These are phyloP conservation scores for Pistacia integerrima DNA, from an alignment of 345 rosid species.

Conservation along the genomic window DNA sequence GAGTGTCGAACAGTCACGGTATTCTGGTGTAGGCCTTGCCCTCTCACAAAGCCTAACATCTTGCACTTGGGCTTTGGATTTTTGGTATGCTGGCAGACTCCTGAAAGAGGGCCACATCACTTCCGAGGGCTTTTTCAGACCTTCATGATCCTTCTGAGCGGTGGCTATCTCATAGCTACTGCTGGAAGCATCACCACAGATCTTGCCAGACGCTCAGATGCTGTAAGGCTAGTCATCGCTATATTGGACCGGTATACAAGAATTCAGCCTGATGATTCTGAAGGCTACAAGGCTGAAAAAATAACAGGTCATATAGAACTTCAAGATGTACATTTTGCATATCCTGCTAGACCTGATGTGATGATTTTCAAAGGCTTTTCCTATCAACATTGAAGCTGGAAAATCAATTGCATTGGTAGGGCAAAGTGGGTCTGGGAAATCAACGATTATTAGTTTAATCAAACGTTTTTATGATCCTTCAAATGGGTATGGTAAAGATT, in stretches of 20 bases:
- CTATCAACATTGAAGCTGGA: constrained; percentile 50
- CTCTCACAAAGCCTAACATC: constrained; percentile 43
- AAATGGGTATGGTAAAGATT: constrained; percentile 45
- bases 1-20: constrained; percentile 58
- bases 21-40: constrained; percentile 58
- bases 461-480: constrained; percentile 71
- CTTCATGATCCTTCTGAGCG: constrained; percentile 61
- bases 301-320: constrained; percentile 54
- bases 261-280: constrained; percentile 57
- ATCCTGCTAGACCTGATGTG: constrained; percentile 58
- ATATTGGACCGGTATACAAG: constrained; percentile 51
- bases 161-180: constrained; percentile 62
- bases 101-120: constrained; percentile 45
- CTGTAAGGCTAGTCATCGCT: constrained; percentile 52
- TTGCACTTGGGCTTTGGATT: constrained; percentile 51
- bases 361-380: constrained; percentile 53
- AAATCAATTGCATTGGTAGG: constrained; percentile 78
- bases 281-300: constrained; percentile 40
- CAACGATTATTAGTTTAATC: constrained; percentile 62
- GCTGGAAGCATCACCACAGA: constrained; percentile 75
- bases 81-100: constrained; percentile 74
- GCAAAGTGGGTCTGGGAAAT: constrained; percentile 80
- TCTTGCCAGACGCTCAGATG: constrained; percentile 51
- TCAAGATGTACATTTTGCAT: constrained; percentile 49
- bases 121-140: constrained; percentile 50